Conservation (phyloP, 805 yeast genomes). For the Spencermartinsiella europaea region DNA sequence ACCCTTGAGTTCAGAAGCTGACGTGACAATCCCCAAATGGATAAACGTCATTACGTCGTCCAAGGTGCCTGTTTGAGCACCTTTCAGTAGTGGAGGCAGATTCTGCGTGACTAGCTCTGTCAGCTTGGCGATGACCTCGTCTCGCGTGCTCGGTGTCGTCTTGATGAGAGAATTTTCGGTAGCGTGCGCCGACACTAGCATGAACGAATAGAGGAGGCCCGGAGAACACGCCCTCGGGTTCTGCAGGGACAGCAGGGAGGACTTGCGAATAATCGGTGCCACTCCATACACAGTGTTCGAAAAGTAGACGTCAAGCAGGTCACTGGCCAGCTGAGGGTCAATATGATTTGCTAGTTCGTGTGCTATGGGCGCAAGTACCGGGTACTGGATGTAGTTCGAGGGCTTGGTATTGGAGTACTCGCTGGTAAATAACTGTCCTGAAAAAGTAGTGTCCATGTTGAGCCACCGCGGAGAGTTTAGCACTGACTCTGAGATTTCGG, state of each 20-base stretch:
- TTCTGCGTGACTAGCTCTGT: conserved; percentile 21
- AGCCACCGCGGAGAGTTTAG: conserved; percentile 13
- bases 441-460: conserved; percentile 10
- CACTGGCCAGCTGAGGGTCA: conserved; percentile 20
- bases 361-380: conserved; percentile 19
- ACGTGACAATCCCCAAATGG: conserved; percentile 27
- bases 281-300: conserved; percentile 26
- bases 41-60: conserved; percentile 29
- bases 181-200: conserved; percentile 29
- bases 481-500: conserved; percentile 3
- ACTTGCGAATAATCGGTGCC: conserved; percentile 24
- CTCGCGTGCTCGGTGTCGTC: conserved; percentile 25
- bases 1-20: conserved; percentile 30
- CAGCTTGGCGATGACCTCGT: conserved; percentile 19
- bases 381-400: conserved; percentile 10
- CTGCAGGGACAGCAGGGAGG: conserved; percentile 22
- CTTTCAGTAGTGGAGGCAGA: conserved; percentile 22
- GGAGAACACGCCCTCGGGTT: conserved; percentile 22
- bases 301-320: conserved; percentile 27
- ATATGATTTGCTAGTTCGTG: conserved; percentile 17
- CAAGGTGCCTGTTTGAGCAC: conserved; percentile 18
- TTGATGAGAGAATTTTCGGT: conserved; percentile 28
- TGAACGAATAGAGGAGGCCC: conserved; percentile 24
- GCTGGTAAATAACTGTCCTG: conserved; percentile 9
- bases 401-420: neutral